Conservation (phyloP, 1,284 basidiomycete species). For the Ganoderma sinense region DNA sequence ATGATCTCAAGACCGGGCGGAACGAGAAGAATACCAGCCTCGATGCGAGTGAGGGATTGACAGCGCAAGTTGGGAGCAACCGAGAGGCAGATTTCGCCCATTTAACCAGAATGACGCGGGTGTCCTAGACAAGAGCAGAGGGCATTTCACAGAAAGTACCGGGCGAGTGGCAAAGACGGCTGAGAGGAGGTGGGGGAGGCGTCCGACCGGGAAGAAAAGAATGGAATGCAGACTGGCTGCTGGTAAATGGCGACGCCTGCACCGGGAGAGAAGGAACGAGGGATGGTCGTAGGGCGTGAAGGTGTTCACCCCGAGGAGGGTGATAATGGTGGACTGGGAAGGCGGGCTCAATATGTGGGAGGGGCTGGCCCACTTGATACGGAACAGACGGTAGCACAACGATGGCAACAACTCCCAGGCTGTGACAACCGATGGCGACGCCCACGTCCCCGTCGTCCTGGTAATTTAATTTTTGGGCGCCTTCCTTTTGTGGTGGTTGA, state of each 20-base stretch:
- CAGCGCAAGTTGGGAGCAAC: slow-evolving; percentile 76
- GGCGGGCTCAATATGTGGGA: slow-evolving; percentile 16
- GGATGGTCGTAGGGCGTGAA: slow-evolving; percentile 18
- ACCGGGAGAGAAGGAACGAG: slow-evolving; percentile 31
- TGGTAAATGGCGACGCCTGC: slow-evolving; percentile 36
- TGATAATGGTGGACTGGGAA: slow-evolving; percentile 3
- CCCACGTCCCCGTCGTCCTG: slow-evolving; percentile 23
- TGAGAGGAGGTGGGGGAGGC: slow-evolving; percentile 8
- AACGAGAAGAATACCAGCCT: slow-evolving; percentile 63
- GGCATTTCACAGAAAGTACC: slow-evolving; percentile 35
- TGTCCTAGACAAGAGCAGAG: slow-evolving; percentile 28
- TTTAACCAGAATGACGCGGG: slow-evolving; percentile 34
- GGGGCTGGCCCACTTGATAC: slow-evolving; percentile 18
- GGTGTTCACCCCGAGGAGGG: slow-evolving; percentile 7
- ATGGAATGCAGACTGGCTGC: slow-evolving; percentile 49
- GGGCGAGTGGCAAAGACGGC: slow-evolving; percentile 24
- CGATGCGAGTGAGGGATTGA: slow-evolving; percentile 53
- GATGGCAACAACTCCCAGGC: slow-evolving; percentile 27
- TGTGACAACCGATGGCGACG: slow-evolving; percentile 25
- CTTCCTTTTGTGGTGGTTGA: slow-evolving; percentile 7
- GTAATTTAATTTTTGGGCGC: slow-evolving; percentile 22
- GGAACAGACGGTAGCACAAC: slow-evolving; percentile 28
- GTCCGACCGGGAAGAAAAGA: slow-evolving; percentile 38
- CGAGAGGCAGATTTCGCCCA: slow-evolving; percentile 70
- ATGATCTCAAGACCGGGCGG: slow-evolving; percentile 70